A percentile compares a stretch with the other conserved stretches of the same genome.
Evolutionary conservation across 108 stramenopile species (phyloP).

Genomic region (Pseudonitzschia multiseries): DNA sequence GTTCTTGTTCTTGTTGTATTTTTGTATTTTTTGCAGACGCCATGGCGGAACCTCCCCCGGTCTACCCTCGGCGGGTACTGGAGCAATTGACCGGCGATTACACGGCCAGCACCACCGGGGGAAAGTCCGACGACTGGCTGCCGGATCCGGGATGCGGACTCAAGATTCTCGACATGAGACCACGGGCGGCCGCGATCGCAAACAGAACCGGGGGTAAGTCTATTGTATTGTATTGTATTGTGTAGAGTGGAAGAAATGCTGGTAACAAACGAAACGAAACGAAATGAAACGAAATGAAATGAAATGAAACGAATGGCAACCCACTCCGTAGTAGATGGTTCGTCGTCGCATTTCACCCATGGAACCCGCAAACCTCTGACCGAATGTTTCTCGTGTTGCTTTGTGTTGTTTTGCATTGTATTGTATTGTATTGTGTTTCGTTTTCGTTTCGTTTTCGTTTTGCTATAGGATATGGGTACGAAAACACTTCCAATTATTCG

Average conservation of each 20-base stretch:
- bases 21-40: not conserved
- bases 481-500: constrained; percentile 85
- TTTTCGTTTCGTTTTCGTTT: constrained; percentile 8
- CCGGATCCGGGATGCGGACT: constrained; percentile 53
- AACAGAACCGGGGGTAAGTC: constrained; percentile 75
- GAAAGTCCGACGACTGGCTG: constrained; percentile 24
- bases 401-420: not conserved
- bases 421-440: not conserved
- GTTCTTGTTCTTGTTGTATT: not conserved
- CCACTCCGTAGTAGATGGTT: too few relatives aligned
- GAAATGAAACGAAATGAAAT: too few relatives aligned
- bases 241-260: too few relatives aligned
- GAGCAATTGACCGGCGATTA: constrained; percentile 47
- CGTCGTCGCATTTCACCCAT: not conserved
- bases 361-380: too few relatives aligned
- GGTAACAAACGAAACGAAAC: not conserved
- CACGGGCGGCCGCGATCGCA: constrained; percentile 81
- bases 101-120: not conserved
- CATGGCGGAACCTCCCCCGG: constrained; percentile 30
- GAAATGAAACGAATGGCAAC: too few relatives aligned
- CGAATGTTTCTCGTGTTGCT: not conserved
- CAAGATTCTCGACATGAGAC: constrained; percentile 90
- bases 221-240: too few relatives aligned
- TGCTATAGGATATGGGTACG: constrained; percentile 80
- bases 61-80: constrained; percentile 29